Percentiles rank a stretch among this genome's conserved stretches.
These are phyloP conservation scores for Coelastrella sp. DNA, from an alignment of 139 green algal species.

Conservation along the genomic window DNA sequence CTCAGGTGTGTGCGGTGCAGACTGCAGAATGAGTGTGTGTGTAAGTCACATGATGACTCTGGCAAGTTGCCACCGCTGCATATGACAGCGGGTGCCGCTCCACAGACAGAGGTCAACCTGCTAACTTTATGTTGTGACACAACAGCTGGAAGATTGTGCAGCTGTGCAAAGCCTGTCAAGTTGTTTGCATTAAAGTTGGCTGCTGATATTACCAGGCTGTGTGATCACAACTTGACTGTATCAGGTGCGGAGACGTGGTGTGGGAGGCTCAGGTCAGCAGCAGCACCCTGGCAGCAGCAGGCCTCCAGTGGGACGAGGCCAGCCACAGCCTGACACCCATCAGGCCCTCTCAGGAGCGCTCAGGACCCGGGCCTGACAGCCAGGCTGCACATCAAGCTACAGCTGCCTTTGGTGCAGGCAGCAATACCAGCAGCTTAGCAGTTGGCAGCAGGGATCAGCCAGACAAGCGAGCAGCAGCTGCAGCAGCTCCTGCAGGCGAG, in stretches of 20 bases:
- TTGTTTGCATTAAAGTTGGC: neutral
- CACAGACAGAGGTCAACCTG: too few relatives aligned
- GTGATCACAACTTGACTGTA: neutral
- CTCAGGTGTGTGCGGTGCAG: constrained; percentile 17
- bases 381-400: neutral
- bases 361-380: neutral
- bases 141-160: too few relatives aligned
- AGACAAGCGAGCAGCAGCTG: neutral
- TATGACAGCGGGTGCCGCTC: too few relatives aligned
- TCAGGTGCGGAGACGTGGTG: constrained; percentile 37
- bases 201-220: neutral
- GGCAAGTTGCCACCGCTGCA: too few relatives aligned
- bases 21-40: neutral
- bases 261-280: constrained; percentile 48
- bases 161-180: too few relatives aligned
- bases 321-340: constrained; percentile 9
- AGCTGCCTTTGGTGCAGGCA: neutral
- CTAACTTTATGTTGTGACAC: too few relatives aligned
- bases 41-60: neutral
- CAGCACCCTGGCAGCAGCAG: neutral
- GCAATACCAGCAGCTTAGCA: neutral
- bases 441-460: neutral
- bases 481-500: constrained; percentile 20
- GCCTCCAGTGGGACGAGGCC: constrained; percentile 2
- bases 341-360: neutral